A percentile compares a stretch with the other conserved stretches of the same genome.
Evolutionary conservation across 768 basidiomycete genomes (phyloP).

Genomic region (Amanita fuliginea): DNA sequence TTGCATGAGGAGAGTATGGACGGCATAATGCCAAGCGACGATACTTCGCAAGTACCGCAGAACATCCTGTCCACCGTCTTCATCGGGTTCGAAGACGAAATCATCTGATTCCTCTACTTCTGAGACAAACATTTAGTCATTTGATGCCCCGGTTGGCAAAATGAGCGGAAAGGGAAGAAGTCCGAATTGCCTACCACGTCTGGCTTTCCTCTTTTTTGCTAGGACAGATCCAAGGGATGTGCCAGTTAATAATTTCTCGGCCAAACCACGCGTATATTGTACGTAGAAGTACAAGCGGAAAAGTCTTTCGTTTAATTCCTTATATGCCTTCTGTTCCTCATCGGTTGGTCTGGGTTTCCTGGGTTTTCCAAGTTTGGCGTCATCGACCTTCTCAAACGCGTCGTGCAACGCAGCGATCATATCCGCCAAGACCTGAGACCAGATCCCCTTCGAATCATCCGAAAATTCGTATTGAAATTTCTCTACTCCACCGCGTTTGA

Average conservation of each 20-base stretch:
- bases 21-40: background rate
- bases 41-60: background rate
- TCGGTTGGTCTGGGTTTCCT: background rate
- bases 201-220: background rate
- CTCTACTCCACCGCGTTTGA: background rate
- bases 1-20: background rate
- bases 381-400: background rate
- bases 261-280: background rate
- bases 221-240: background rate
- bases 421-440: background rate
- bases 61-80: background rate
- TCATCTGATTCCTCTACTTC: constrained; percentile 1
- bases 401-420: background rate
- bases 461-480: constrained; percentile 1
- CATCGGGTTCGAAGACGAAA: background rate
- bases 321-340: background rate
- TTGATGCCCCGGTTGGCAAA: background rate
- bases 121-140: background rate
- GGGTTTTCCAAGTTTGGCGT: background rate
- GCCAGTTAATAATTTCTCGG: background rate
- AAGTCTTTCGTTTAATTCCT: background rate
- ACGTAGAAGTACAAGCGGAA: background rate
- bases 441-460: background rate
- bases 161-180: background rate
- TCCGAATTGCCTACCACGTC: background rate